phyloP scores from a whole-genome alignment of 768 basidiomycete species.

The Baorangia bicolor region DNA sequence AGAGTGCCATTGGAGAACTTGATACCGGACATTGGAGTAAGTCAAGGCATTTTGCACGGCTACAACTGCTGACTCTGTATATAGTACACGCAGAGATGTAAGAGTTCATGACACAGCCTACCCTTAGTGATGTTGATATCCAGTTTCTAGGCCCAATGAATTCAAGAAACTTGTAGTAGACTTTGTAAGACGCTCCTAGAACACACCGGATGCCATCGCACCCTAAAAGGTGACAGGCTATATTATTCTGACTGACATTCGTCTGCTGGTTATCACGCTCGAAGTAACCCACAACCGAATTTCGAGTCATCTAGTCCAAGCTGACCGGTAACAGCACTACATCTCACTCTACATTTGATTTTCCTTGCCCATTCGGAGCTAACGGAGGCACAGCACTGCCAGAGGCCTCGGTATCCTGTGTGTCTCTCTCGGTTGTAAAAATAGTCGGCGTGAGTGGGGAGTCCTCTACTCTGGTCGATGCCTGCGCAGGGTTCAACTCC shows the following conservation, averaged over 20 bases:
- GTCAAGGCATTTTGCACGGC: slow-evolving; percentile 18
- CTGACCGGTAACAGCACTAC: neutral
- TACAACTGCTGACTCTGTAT: slow-evolving; percentile 3
- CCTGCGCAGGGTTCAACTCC: slow-evolving; percentile 32
- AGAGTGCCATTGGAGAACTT: slow-evolving; percentile 56
- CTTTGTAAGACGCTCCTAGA: slow-evolving; percentile 23
- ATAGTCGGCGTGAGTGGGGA: slow-evolving; percentile 22
- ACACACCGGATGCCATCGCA: neutral
- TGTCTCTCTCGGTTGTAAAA: slow-evolving; percentile 1
- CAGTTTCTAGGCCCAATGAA: slow-evolving; percentile 47
- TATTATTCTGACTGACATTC: neutral
- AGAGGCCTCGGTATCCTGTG: slow-evolving; percentile 7
- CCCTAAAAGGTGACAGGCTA: neutral
- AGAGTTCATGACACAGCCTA: slow-evolving; percentile 7
- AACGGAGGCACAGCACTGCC: neutral
- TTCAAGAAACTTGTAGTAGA: slow-evolving; percentile 44
- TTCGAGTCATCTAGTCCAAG: neutral
- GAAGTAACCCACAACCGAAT: neutral
- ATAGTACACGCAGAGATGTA: slow-evolving; percentile 81
- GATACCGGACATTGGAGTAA: slow-evolving; percentile 88
- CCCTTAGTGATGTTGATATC: neutral
- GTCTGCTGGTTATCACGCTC: neutral
- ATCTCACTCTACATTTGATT: neutral
- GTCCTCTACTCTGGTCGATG: slow-evolving; percentile 29
- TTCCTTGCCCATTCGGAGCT: neutral